phyloP scores from a whole-genome alignment of 441 rosid genomes.

The Lepidium campestre region DNA sequence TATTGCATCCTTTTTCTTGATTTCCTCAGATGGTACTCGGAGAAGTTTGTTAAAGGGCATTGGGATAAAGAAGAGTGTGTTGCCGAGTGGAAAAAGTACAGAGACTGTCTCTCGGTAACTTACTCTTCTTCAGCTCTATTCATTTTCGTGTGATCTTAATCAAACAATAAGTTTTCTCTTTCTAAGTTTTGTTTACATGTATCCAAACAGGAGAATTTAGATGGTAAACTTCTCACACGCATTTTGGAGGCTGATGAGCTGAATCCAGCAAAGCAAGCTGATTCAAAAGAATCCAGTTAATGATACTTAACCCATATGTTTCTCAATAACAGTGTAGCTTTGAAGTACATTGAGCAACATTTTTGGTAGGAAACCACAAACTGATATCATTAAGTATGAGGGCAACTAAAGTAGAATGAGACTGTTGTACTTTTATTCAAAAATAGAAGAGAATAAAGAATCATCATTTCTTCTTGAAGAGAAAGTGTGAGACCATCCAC shows the following conservation, averaged over 20 bases:
- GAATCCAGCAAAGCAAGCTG: slow-evolving; percentile 24
- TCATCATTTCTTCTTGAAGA: slow-evolving; percentile 59
- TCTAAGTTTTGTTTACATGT: neutral
- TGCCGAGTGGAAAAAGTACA: slow-evolving; percentile 68
- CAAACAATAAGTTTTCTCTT: neutral
- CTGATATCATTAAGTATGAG: neutral
- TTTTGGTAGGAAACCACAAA: neutral
- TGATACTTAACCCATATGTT: neutral
- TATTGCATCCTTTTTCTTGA: neutral
- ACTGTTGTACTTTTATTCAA: slow-evolving; percentile 5
- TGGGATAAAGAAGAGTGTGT: slow-evolving; percentile 76
- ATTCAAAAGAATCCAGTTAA: slow-evolving; percentile 28
- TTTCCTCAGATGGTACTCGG: slow-evolving; percentile 71
- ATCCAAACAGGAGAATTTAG: slow-evolving; percentile 58
- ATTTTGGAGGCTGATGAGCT: slow-evolving; percentile 57
- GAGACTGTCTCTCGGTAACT: slow-evolving; percentile 70
- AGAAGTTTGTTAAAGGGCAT: slow-evolving; percentile 72
- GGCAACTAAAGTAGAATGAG: neutral
- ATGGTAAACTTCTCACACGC: slow-evolving; percentile 67
- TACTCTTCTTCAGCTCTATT: neutral
- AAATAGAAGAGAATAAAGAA: neutral
- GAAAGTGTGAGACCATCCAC: slow-evolving; percentile 76
- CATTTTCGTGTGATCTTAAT: neutral
- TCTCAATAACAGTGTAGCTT: neutral
- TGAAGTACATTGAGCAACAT: neutral